Evolutionary conservation across 2,329 filamentous ascomycete species (phyloP).

Genomic region (Hypomyces rosellus): DNA sequence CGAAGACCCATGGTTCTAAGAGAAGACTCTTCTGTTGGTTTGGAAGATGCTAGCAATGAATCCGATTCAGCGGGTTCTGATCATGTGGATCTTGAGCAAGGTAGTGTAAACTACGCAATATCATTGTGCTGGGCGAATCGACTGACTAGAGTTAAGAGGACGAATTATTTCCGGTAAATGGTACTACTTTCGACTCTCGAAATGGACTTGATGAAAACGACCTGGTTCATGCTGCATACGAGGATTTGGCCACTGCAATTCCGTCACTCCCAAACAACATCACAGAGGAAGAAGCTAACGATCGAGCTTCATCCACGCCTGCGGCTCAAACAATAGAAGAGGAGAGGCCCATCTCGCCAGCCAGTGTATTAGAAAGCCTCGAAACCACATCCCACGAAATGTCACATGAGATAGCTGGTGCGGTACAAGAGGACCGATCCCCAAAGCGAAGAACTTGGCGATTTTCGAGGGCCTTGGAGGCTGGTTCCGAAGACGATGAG

Average conservation of each 20-base stretch:
- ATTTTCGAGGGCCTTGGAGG: constrained; percentile 8
- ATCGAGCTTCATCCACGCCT: neutral
- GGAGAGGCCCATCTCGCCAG: neutral
- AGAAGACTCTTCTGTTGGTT: neutral
- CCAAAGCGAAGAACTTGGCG: neutral
- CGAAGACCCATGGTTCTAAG: constrained; percentile 21
- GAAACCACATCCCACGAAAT: neutral
- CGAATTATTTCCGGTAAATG: too few relatives aligned
- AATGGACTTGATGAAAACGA: too few relatives aligned
- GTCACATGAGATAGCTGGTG: neutral
- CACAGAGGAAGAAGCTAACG: too few relatives aligned
- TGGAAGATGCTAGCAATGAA: constrained; percentile 2
- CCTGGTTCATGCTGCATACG: too few relatives aligned
- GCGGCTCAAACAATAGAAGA: neutral
- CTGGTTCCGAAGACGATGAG: neutral
- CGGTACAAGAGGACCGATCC: neutral
- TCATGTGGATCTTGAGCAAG: neutral
- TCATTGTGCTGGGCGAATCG: neutral
- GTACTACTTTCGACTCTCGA: too few relatives aligned
- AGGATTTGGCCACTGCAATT: too few relatives aligned
- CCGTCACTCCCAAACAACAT: too few relatives aligned
- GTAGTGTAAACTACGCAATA: neutral
- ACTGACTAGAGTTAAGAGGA: neutral
- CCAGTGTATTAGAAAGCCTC: neutral
- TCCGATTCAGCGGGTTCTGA: neutral